These are phyloP conservation scores for Yarrowia phangngaensis DNA, from an alignment of 805 yeast genomes.

Conservation along the genomic window DNA sequence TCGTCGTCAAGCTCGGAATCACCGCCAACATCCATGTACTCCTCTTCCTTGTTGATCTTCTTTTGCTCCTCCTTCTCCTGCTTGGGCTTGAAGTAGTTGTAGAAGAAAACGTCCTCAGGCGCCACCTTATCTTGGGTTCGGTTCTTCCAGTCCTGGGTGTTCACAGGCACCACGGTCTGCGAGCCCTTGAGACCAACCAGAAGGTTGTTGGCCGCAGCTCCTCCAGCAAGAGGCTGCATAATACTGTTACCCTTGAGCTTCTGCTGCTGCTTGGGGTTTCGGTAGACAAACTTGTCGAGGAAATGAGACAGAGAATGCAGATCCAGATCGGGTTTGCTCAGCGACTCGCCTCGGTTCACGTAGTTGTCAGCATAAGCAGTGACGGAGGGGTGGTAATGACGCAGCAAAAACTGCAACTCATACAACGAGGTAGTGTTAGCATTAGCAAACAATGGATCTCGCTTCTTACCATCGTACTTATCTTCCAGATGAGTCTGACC, in stretches of 20 bases:
- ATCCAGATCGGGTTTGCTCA: slow-evolving; percentile 83
- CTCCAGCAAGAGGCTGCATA: slow-evolving; percentile 95
- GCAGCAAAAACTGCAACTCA: slow-evolving; percentile 72
- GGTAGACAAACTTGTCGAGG: slow-evolving; percentile 92
- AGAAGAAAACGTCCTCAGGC: slow-evolving; percentile 86
- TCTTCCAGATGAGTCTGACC: slow-evolving; percentile 26
- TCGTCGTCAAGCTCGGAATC: slow-evolving; percentile 50
- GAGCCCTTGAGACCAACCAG: slow-evolving; percentile 27
- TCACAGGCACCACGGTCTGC: slow-evolving; percentile 59
- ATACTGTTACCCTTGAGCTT: slow-evolving; percentile 80
- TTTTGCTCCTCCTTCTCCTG: slow-evolving; percentile 36
- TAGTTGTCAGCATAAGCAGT: slow-evolving; percentile 61
- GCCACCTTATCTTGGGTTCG: slow-evolving; percentile 57
- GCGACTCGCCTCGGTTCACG: slow-evolving; percentile 39
- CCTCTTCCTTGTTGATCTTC: slow-evolving; percentile 37
- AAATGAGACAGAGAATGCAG: slow-evolving; percentile 83
- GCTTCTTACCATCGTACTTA: slow-evolving; percentile 73
- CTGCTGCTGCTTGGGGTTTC: slow-evolving; percentile 78
- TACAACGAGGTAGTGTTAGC: slow-evolving; percentile 79
- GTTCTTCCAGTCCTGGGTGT: slow-evolving; percentile 78
- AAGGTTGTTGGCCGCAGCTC: slow-evolving; percentile 45
- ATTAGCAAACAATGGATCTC: slow-evolving; percentile 91
- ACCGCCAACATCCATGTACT: slow-evolving; percentile 37
- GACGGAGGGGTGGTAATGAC: slow-evolving; percentile 91
- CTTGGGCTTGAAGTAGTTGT: slow-evolving; percentile 62